Conservation (phyloP, 257 asterid genomes). For the Mentha longifolia region DNA sequence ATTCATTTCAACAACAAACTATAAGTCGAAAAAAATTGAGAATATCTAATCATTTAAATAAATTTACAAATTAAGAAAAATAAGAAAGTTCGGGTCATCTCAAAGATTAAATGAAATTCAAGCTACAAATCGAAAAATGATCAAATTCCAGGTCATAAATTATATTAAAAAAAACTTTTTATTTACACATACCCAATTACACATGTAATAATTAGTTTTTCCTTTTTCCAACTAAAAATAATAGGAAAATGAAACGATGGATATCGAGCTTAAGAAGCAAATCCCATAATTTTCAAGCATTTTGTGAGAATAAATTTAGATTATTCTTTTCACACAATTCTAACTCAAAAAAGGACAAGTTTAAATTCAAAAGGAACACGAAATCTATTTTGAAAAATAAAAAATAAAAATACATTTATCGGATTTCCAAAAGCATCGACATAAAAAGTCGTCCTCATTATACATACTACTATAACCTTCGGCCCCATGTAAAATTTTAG, state of each 20-base stretch:
- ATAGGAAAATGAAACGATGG: neutral
- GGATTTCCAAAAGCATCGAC: neutral
- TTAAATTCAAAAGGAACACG: neutral
- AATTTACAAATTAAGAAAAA: too few species aligned
- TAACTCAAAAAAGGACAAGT: neutral
- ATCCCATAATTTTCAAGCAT: constrained; percentile 16
- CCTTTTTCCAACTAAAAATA: neutral
- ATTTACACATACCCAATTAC: neutral
- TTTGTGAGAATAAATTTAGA: neutral
- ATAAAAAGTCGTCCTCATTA: neutral
- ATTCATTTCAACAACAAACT: too few species aligned
- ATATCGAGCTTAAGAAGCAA: neutral
- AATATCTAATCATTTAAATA: too few species aligned
- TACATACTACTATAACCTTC: neutral
- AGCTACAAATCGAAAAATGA: too few species aligned
- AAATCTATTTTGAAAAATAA: neutral
- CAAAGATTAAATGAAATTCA: too few species aligned
- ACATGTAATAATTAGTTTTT: neutral
- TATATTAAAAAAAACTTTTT: too few species aligned
- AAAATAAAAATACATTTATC: neutral
- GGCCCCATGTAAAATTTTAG: neutral
- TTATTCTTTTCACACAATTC: neutral
- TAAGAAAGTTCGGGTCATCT: too few species aligned
- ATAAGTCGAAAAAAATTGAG: too few species aligned
- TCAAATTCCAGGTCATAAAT: too few species aligned